Conservation (phyloP, 2,329 filamentous ascomycete genomes). For the Triangularia verruculosa region DNA sequence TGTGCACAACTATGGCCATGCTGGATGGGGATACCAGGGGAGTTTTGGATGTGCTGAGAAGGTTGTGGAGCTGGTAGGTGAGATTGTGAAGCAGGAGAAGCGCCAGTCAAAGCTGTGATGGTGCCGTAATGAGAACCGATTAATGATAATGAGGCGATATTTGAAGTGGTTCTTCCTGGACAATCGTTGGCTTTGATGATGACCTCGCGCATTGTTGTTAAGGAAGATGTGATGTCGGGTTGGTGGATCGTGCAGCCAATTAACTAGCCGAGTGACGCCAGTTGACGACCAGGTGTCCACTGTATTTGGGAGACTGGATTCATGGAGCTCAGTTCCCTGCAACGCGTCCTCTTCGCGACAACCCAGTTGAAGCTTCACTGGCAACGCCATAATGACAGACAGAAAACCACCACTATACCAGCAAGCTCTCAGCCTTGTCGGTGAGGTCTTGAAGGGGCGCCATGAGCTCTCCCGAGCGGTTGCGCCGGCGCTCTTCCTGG, state of each 20-base stretch:
- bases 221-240: not conserved
- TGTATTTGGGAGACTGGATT: not conserved
- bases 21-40: constrained; percentile 71
- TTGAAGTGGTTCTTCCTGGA: too few relatives aligned
- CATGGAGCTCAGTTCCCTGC: constrained; percentile 6
- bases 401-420: constrained; percentile 25
- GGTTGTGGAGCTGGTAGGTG: constrained; percentile 64
- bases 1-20: constrained; percentile 81
- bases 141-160: not conserved
- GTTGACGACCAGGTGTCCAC: not conserved
- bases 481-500: constrained; percentile 61
- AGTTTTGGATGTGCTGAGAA: constrained; percentile 68
- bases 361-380: not conserved
- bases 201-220: too few relatives aligned
- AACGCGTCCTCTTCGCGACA: constrained; percentile 15
- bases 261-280: not conserved
- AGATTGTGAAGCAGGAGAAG: constrained; percentile 44
- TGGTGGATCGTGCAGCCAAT: not conserved
- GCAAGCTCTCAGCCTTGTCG: constrained; percentile 32
- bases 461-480: constrained; percentile 50
- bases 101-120: constrained; percentile 28
- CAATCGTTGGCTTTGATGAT: too few relatives aligned
- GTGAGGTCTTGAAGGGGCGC: constrained; percentile 47
- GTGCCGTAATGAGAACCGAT: not conserved
- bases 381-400: constrained; percentile 17